A percentile compares a stretch with the other conserved stretches of the same genome.
Conservation (phyloP, 2,329 filamentous ascomycete genomes). For the Didymella lethalis region DNA sequence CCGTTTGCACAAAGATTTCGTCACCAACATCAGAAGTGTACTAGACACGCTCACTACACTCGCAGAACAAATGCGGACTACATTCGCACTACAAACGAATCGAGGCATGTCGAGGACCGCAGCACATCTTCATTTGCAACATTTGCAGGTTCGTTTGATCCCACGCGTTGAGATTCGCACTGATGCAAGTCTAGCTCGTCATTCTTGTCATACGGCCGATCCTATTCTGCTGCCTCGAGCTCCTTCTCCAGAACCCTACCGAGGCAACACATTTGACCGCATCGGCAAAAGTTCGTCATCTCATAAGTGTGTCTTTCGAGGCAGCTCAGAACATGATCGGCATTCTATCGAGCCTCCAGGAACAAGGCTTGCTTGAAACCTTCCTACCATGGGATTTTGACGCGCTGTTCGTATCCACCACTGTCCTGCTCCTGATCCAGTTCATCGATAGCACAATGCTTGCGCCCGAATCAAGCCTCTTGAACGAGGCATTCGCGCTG, state of each 20-base stretch:
- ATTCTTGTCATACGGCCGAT: neutral
- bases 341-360: neutral
- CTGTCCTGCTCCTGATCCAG: neutral
- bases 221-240: neutral
- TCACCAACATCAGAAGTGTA: neutral
- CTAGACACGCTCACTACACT: neutral
- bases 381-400: neutral
- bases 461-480: neutral
- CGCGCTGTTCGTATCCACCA: neutral
- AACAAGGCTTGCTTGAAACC: neutral
- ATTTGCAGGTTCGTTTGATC: neutral
- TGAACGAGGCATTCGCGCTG: neutral
- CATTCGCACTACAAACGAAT: neutral
- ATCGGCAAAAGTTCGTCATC: neutral
- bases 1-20: neutral
- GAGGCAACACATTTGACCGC: neutral
- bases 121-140: neutral
- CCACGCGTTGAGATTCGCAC: neutral
- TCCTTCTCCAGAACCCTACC: neutral
- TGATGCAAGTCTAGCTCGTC: neutral
- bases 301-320: neutral
- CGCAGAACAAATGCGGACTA: neutral
- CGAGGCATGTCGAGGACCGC: neutral
- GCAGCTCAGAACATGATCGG: neutral
- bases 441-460: neutral